Conservation (phyloP, 495 filamentous ascomycete genomes). For the Acidiella bohemica region DNA sequence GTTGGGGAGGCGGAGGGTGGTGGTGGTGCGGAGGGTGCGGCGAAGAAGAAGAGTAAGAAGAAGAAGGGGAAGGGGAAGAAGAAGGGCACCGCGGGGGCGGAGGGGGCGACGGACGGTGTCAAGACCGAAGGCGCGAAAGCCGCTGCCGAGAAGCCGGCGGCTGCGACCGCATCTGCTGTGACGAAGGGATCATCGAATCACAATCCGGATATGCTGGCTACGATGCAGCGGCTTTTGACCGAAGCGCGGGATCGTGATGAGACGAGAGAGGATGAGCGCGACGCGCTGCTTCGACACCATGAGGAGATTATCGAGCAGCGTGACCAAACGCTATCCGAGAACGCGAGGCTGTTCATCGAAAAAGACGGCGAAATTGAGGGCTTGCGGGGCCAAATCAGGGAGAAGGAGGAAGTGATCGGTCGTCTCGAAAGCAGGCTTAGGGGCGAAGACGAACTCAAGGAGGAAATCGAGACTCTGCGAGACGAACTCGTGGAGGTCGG, state of each 20-base stretch:
- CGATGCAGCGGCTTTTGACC: neutral
- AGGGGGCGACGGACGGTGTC: conserved; percentile 5
- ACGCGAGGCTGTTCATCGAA: conserved; percentile 7
- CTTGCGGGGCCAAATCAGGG: conserved; percentile 48
- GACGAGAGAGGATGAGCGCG: neutral
- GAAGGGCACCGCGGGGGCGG: conserved; percentile 7
- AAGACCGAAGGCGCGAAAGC: neutral
- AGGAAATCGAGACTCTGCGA: conserved; percentile 73
- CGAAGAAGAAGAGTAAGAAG: conserved; percentile 25
- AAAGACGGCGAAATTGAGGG: conserved; percentile 25
- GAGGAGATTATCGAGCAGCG: conserved; percentile 8
- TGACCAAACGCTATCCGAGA: conserved; percentile 5
- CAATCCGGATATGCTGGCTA: no score
- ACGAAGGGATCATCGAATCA: no score
- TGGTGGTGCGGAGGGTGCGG: no score
- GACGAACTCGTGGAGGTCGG: conserved; percentile 66
- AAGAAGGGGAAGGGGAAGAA: conserved; percentile 20
- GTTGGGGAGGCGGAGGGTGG: conserved; percentile 6
- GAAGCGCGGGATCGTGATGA: neutral
- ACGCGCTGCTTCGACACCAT: conserved; percentile 7
- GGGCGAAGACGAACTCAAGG: conserved; percentile 63
- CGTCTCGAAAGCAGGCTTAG: conserved; percentile 50
- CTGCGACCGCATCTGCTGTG: neutral
- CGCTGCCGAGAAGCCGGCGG: no score
- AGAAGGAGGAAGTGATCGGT: conserved; percentile 60